Percentiles rank a stretch among this genome's conserved stretches.
Conservation (phyloP, 2,329 filamentous ascomycete genomes). For the Thielaviopsis cerberus region DNA sequence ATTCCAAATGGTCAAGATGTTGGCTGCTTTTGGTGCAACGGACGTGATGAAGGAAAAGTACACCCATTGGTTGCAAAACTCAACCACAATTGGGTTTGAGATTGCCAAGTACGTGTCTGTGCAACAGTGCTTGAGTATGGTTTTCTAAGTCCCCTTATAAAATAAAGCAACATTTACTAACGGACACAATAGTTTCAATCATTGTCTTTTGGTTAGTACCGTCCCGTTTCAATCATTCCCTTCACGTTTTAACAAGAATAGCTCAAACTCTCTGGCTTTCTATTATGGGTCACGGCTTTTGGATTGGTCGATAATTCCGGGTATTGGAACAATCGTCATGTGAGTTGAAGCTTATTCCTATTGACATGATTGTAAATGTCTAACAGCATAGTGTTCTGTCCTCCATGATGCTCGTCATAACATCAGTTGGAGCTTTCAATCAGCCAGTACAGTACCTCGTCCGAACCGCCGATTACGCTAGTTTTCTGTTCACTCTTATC, state of each 20-base stretch:
- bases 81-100: constrained; percentile 17
- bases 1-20: constrained; percentile 24
- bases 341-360: constrained; percentile 6
- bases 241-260: background rate
- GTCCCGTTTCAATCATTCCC: background rate
- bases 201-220: background rate
- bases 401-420: constrained; percentile 17
- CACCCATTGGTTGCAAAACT: constrained; percentile 19
- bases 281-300: constrained; percentile 14
- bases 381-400: constrained; percentile 13
- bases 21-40: constrained; percentile 25
- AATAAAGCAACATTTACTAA: too few species aligned
- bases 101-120: constrained; percentile 15
- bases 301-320: constrained; percentile 12
- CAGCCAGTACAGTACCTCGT: constrained; percentile 20
- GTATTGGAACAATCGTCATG: constrained; percentile 14
- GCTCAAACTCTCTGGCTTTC: constrained; percentile 14
- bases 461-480: constrained; percentile 20
- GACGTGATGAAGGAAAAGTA: constrained; percentile 20
- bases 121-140: constrained; percentile 14
- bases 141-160: constrained; percentile 4
- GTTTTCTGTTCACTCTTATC: constrained; percentile 24
- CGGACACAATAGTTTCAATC: background rate
- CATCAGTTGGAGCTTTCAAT: constrained; percentile 18
- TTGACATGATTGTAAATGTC: background rate